A percentile compares a stretch with the other conserved stretches of the same genome.
These are phyloP conservation scores for Vitis labrusca DNA, from an alignment of 164 flowering plant species.

Conservation along the genomic window DNA sequence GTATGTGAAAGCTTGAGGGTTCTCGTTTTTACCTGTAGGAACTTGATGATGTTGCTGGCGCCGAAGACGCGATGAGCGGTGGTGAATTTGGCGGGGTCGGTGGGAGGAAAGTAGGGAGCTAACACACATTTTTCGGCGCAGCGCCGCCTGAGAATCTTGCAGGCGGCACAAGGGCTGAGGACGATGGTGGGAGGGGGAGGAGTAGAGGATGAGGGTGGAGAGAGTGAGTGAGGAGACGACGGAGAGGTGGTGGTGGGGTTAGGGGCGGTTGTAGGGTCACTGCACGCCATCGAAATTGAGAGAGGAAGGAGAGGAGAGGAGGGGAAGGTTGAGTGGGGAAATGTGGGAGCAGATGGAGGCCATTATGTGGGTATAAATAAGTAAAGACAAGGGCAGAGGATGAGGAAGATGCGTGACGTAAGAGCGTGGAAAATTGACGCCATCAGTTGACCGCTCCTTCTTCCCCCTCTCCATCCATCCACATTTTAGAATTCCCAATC, in stretches of 20 bases:
- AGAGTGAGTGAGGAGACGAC: constrained; percentile 6
- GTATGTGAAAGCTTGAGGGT: too few species aligned
- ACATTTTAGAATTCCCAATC: too few species aligned
- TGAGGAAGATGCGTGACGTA: too few species aligned
- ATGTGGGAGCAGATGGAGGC: background rate
- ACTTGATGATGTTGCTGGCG: constrained; percentile 61
- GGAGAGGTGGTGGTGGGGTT: constrained; percentile 3
- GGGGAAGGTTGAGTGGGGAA: background rate
- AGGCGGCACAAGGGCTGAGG: constrained; percentile 56
- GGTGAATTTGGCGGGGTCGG: constrained; percentile 54
- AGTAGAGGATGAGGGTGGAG: constrained; percentile 10
- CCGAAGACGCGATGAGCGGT: constrained; percentile 62
- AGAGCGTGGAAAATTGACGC: too few species aligned
- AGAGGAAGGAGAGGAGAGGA: background rate
- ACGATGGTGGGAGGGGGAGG: constrained; percentile 23
- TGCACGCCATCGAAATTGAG: constrained; percentile 16
- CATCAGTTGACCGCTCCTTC: too few species aligned
- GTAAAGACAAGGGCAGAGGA: too few species aligned
- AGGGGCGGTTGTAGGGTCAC: background rate
- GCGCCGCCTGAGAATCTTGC: constrained; percentile 51
- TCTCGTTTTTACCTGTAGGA: constrained; percentile 42
- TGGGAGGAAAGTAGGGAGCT: constrained; percentile 61
- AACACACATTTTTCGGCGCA: constrained; percentile 54
- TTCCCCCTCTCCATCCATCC: too few species aligned
- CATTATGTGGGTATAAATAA: too few species aligned